phyloP scores from a whole-genome alignment of 2,329 filamentous ascomycete genomes.

The Colletotrichum eremochloae region DNA sequence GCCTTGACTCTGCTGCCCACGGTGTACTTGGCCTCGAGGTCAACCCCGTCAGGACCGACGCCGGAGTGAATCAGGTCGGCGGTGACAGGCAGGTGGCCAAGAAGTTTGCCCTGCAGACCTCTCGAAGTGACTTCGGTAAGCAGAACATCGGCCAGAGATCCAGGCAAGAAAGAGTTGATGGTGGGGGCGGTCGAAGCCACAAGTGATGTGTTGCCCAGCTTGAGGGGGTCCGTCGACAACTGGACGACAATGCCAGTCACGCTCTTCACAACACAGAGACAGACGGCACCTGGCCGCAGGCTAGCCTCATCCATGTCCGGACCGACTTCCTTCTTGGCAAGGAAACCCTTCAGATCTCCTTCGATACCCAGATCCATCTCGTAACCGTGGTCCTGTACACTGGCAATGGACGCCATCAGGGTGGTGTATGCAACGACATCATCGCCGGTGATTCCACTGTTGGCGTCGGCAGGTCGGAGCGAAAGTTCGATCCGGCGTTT shows the following conservation, averaged over 20 bases:
- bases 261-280: constrained; percentile 84
- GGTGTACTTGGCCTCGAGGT: constrained; percentile 84
- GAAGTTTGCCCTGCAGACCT: constrained; percentile 89
- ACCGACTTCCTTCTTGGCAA: constrained; percentile 86
- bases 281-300: constrained; percentile 85
- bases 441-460: constrained; percentile 78
- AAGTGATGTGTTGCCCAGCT: constrained; percentile 75
- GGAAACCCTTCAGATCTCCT: constrained; percentile 80
- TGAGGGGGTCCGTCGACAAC: constrained; percentile 80
- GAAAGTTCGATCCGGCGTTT: constrained; percentile 91
- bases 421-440: constrained; percentile 82
- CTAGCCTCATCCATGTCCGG: constrained; percentile 72
- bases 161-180: constrained; percentile 90
- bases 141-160: constrained; percentile 88
- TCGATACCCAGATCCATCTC: constrained; percentile 90
- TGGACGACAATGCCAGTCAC: constrained; percentile 88
- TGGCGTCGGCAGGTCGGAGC: constrained; percentile 82
- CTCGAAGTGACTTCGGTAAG: constrained; percentile 79
- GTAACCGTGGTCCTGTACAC: constrained; percentile 95
- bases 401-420: constrained; percentile 88
- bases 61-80: constrained; percentile 93
- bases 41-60: constrained; percentile 74
- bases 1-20: constrained; percentile 87
- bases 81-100: constrained; percentile 91
- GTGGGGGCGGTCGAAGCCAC: constrained; percentile 83